Percentiles rank a stretch among this genome's conserved stretches.
Conservation (phyloP, 1,284 basidiomycete genomes). For the Irpex rosettiformis region DNA sequence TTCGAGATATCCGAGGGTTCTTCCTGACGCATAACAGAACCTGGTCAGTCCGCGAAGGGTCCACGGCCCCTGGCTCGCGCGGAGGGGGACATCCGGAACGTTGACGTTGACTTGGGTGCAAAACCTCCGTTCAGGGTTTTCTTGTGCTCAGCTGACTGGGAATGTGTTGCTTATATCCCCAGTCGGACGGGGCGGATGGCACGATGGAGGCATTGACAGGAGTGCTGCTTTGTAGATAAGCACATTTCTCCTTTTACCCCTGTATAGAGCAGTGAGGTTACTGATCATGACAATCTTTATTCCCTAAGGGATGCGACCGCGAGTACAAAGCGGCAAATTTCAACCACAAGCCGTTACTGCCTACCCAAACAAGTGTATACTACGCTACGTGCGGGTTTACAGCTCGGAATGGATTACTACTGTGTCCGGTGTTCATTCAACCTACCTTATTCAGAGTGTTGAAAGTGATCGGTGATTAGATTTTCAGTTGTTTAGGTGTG, state of each 20-base stretch:
- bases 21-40: background rate
- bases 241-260: background rate
- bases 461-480: conserved; percentile 10
- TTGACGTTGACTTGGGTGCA: background rate
- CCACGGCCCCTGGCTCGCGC: background rate
- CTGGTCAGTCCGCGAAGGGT: background rate
- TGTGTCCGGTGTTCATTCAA: conserved; percentile 3
- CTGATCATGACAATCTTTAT: background rate
- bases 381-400: too few relatives aligned
- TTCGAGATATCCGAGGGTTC: background rate
- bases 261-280: background rate
- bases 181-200: too few relatives aligned
- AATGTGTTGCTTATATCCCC: background rate
- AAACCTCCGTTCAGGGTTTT: background rate
- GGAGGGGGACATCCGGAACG: background rate
- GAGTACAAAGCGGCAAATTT: background rate
- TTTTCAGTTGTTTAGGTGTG: conserved; percentile 2
- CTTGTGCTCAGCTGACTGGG: background rate
- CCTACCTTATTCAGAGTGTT: background rate
- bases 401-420: background rate
- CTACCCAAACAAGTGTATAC: too few relatives aligned
- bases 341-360: too few relatives aligned
- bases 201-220: too few relatives aligned
- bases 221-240: background rate
- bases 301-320: background rate